Evolutionary conservation across 2,329 filamentous ascomycete genomes (phyloP).

Genomic region (Colletotrichum phormii): DNA sequence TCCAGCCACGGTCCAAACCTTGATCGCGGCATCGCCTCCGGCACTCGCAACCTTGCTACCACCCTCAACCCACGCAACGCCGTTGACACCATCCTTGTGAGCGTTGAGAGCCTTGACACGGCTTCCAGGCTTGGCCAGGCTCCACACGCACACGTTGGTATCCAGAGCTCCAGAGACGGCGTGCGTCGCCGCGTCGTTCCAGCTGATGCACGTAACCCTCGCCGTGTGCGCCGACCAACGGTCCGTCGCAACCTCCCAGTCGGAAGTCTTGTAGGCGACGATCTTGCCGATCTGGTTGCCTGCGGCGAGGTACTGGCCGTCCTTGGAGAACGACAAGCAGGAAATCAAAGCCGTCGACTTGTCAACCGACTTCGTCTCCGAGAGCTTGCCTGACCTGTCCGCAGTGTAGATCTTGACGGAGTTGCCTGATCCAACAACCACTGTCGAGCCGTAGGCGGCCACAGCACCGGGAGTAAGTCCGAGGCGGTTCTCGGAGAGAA

Average conservation of each 20-base stretch:
- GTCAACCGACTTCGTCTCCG: conserved; percentile 67
- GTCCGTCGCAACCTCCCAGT: conserved; percentile 82
- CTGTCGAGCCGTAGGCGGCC: conserved; percentile 72
- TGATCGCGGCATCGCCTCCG: conserved; percentile 90
- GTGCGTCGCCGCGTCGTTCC: conserved; percentile 82
- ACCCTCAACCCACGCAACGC: conserved; percentile 81
- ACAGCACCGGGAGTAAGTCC: conserved; percentile 77
- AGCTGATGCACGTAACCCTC: conserved; percentile 71
- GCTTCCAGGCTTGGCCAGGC: conserved; percentile 83
- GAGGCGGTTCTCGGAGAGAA: conserved; percentile 69
- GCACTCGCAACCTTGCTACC: conserved; percentile 77
- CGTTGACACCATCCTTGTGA: conserved; percentile 95
- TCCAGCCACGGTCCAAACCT: conserved; percentile 81
- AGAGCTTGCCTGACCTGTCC: conserved; percentile 66
- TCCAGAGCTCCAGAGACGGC: conserved; percentile 89
- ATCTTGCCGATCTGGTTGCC: conserved; percentile 91
- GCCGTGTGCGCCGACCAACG: conserved; percentile 72
- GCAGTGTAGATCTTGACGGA: conserved; percentile 79
- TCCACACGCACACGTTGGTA: conserved; percentile 95
- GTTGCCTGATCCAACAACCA: conserved; percentile 84
- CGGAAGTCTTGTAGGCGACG: conserved; percentile 76
- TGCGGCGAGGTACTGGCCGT: conserved; percentile 82
- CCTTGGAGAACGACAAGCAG: conserved; percentile 82
- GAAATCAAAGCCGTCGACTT: conserved; percentile 80
- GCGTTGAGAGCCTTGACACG: conserved; percentile 87